Evolutionary conservation across 108 stramenopile species (phyloP), one percentile per base, ranked within the genome.

Genomic region (Fragilariopsis cylindrus): DNA sequence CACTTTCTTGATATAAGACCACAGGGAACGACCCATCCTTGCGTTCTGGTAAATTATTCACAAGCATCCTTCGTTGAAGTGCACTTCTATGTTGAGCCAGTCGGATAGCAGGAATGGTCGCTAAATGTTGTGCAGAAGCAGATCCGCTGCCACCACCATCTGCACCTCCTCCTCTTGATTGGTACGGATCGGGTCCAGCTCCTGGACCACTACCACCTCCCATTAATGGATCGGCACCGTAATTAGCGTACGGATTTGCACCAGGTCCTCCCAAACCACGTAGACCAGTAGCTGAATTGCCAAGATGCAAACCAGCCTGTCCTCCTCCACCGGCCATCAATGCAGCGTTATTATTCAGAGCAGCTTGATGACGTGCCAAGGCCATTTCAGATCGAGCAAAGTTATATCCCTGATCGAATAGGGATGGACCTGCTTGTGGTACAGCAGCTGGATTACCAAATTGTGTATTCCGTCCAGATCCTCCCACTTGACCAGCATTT

Each of bases 1-100:
- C 83, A 54, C 19, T 43, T 30, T 75, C 79, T 49, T 70, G 19
- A 47, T 75, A 71, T 6, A 73, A 62, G 7, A 46, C 58, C 7
- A 46, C 12, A 4, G 65, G 65, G 46, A 65, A 48, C 3, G 44
- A 43, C 18, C 19, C 58, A 18, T 52, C 50, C 50, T 52, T 52
- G 50, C 50, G 50, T 52, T 52, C 50, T 9, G 50, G 50, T 13
- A 52, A 52, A 13, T 52, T 52, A 13, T 52, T 52, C 12, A 30
- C 58, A 21, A 39, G 30, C 58, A 16, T 60, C 41, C 19, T 30
- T 16, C 21, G 16, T 30, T 30, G 58, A 11, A 30, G 55, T 19
- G 55, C 55, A 56, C 55, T 56, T 18, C 58, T 18, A 40, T 60
- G 58, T 40, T 60, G 58, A 40, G 58, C 58, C 58, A 60, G 41